Base-by-base conservation (phyloP, 2,329 filamentous ascomycete genomes). In the Sporothrix sp. region DNA sequence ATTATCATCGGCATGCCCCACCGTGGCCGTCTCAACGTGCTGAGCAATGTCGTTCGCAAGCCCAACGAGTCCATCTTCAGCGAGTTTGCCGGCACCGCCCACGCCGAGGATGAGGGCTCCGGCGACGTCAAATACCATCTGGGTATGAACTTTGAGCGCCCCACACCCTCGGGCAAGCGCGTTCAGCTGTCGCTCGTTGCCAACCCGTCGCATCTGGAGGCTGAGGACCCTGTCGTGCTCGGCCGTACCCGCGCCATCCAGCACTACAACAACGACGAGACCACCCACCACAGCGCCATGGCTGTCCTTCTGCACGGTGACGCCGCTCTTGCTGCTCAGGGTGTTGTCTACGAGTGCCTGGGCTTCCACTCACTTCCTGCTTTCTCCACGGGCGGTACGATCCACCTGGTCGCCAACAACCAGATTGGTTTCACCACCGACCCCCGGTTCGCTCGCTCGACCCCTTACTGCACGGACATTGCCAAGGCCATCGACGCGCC, bases 1-100 rank as follows among this genome's bases (percentile, higher is more conserved):
- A 97, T 98, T 62, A 87, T 98, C 64, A 98, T 98, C 63, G 93
- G 93, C 63, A 98, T 98, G 93, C 93, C 93, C 59, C 93, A 98
- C 70, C 89, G 93, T 80, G 93, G 93, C 64, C 88, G 93, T 75
- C 82, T 98, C 57, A 98, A 98, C 65, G 89, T 98, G 48, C 81
- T 98, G 56, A 94, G 86, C 74, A 98, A 98, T 72, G 93, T 98
- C 64, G 93, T 98, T 60, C 85, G 93, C 65, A 98, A 98, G 74
- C 91, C 93, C 62, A 98, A 98, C 70, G 93, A 97, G 74, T 97
- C 93, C 58, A 98, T 98, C 70, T 98, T 98, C 76, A 95, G 87
- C 66, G 93, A 98, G 69, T 98, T 98, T 63, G 86, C 87, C 56
- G 93, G 93, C 61, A 87, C 85, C 42, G 74, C 85, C 20, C 88